Evolutionary conservation across 169 alveolate species (phyloP).

Genomic region (Amoebophrya sp.): DNA sequence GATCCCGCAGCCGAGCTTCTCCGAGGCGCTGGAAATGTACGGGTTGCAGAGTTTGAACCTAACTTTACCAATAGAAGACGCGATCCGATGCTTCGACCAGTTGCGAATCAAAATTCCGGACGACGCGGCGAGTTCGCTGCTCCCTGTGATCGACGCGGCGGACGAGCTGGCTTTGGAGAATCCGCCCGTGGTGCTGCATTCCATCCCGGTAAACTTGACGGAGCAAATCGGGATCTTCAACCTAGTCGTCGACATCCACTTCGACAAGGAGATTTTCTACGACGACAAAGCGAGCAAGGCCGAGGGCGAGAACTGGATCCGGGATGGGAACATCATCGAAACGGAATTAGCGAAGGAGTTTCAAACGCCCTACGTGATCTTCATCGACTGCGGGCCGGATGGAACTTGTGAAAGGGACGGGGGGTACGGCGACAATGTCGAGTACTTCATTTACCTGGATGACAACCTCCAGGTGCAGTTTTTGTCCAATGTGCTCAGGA

Average conservation of each 20-base stretch:
- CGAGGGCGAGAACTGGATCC: background rate
- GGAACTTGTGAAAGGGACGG: background rate
- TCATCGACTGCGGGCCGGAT: slow-evolving; percentile 3
- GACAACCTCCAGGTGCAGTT: background rate
- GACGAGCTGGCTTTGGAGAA: background rate
- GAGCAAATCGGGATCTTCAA: background rate
- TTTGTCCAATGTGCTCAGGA: background rate
- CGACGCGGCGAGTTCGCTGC: background rate
- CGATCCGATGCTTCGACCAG: background rate
- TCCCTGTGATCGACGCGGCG: background rate
- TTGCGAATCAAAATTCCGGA: background rate
- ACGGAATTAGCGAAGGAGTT: background rate
- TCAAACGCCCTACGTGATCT: background rate
- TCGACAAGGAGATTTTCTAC: slow-evolving; percentile 22
- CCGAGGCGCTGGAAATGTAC: background rate
- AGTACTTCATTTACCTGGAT: slow-evolving; percentile 21
- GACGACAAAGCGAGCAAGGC: background rate
- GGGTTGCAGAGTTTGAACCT: background rate
- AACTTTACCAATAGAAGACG: background rate
- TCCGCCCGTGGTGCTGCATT: background rate
- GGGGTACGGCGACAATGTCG: background rate
- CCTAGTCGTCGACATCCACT: background rate
- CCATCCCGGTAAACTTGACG: background rate
- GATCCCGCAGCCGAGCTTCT: background rate
- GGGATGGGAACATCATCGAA: slow-evolving; percentile 14